Evolutionary conservation across 345 rosid species (phyloP), one percentile per base, ranked within the genome.

Genomic region (Passiflora organensis): DNA sequence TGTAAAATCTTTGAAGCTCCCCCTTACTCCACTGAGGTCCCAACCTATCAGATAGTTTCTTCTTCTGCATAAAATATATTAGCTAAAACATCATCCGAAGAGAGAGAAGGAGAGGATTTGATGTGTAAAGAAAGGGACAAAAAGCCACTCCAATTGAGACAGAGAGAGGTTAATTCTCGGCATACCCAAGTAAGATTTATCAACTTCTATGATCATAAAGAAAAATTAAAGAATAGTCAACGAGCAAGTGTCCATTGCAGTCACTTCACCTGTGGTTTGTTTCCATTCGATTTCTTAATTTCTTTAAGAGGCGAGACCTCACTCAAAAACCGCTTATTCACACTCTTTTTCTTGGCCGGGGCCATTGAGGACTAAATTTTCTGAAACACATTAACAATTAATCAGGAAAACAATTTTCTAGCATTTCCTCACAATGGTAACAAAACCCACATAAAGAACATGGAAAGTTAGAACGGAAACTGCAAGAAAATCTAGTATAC

Each of bases 331-430:
- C 89, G 87, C 72, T 80, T 87, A 69, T 79, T 83, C 46, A 78
- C 81, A 69, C 85, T 85, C 67, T 82, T 88, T 74, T 91, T 91
- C 67, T 80, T 83, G 5, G 80, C 21, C 8, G 98, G 96, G 4
- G 93, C 84, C 98, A 87, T 91, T 39, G 51, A 65, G 21, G 52
- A 55, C 47, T 37, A 48, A 44, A 46, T 73, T 71, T 51, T 56
- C 66, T 78, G 69, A 43, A 50, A 24, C 53, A 62, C 10, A 51
- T 47, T 16, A 56, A 61, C 24, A 14, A 67, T 22, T 5, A 45
- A 24, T 54, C 32, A 55, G 49, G 32, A 10, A 52, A 15, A 0
- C 45, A 28, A 56, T 59, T 13, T 15, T 6, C 17, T 23, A 17
- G 32, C 25, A 28, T 28, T 25, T 20, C 13, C 6, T 25, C 1